These are phyloP conservation scores for Fusarium napiforme DNA, from an alignment of 2,329 filamentous ascomycete species.

Conservation along the genomic window DNA sequence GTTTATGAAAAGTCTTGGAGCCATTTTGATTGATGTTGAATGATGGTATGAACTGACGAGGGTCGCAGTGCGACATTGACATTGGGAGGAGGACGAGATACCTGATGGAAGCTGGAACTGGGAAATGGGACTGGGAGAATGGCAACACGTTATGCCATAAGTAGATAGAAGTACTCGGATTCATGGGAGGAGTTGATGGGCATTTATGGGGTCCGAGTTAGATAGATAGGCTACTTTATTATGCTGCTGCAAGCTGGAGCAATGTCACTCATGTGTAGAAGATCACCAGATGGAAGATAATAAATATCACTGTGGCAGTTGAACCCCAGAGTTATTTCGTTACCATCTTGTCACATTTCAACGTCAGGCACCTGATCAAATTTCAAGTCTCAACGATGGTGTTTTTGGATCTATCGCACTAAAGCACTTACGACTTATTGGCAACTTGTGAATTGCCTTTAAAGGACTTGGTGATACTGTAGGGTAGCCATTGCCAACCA, in stretches of 20 bases:
- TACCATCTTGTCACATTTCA: no score
- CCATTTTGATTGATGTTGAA: constrained; percentile 36
- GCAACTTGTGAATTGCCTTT: no score
- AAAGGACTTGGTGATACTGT: background rate
- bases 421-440: background rate
- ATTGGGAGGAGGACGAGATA: constrained; percentile 33
- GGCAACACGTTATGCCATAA: constrained; percentile 21
- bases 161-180: constrained; percentile 31
- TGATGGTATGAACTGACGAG: constrained; percentile 36
- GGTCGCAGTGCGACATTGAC: constrained; percentile 13
- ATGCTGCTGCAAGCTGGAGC: constrained; percentile 1
- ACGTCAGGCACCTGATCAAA: background rate
- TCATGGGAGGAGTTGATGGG: constrained; percentile 21
- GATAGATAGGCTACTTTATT: constrained; percentile 35
- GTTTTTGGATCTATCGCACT: background rate
- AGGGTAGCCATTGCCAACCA: background rate
- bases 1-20: constrained; percentile 31
- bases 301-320: background rate
- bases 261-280: background rate
- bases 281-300: background rate
- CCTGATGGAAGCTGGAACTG: constrained; percentile 15
- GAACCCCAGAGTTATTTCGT: no score
- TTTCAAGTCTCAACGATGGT: background rate
- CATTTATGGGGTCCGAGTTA: constrained; percentile 32
- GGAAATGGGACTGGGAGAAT: constrained; percentile 12